A percentile compares a stretch with the other conserved stretches of the same genome.
Evolutionary conservation across 2,329 filamentous ascomycete species (phyloP).

Genomic region (Aspergillus amoenus): DNA sequence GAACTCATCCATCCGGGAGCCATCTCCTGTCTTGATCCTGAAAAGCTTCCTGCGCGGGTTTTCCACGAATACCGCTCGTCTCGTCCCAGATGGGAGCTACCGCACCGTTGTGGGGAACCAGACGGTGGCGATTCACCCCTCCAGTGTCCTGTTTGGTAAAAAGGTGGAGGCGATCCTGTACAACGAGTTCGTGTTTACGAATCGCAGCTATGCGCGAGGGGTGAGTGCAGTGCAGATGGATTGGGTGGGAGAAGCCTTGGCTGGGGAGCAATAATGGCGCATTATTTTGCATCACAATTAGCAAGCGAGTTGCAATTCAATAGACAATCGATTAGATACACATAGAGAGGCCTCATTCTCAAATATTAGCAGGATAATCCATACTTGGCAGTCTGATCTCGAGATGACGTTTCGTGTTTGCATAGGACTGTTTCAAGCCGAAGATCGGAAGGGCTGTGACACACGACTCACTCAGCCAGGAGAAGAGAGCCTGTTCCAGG

Average conservation of each 20-base stretch:
- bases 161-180: slow-evolving; percentile 64
- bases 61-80: slow-evolving; percentile 58
- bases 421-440: neutral
- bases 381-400: slow-evolving; percentile 7
- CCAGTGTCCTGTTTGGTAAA: slow-evolving; percentile 59
- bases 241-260: slow-evolving; percentile 57
- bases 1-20: slow-evolving; percentile 27
- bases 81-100: slow-evolving; percentile 62
- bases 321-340: neutral
- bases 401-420: slow-evolving; percentile 1
- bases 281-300: neutral
- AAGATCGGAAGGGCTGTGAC: neutral
- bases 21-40: slow-evolving; percentile 51
- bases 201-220: slow-evolving; percentile 60
- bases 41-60: slow-evolving; percentile 61
- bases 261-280: slow-evolving; percentile 19
- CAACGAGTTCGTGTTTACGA: slow-evolving; percentile 66
- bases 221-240: slow-evolving; percentile 63
- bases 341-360: neutral
- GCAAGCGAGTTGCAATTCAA: neutral
- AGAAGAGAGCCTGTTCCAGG: neutral
- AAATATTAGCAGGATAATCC: neutral
- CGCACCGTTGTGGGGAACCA: slow-evolving; percentile 62
- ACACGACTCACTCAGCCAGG: neutral
- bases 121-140: slow-evolving; percentile 62